Evolutionary conservation across 148 eudicot species (phyloP).

Genomic region (Diospyros kaki): DNA sequence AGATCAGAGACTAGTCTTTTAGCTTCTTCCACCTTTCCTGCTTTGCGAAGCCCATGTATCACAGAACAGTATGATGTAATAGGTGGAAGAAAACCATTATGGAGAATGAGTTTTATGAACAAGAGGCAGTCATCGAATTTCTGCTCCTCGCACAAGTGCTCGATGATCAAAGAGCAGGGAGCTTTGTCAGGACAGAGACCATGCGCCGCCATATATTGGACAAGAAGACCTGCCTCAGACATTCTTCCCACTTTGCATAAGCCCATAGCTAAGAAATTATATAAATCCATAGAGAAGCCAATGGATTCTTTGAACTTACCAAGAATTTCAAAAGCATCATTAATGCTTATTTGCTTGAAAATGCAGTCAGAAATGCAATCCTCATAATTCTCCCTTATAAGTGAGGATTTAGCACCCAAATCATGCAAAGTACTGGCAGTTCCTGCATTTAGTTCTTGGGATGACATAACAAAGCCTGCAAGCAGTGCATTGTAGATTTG

Average conservation of each 20-base stretch:
- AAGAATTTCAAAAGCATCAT: constrained; percentile 13
- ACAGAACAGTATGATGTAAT: constrained; percentile 8
- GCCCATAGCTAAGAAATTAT: constrained; percentile 19
- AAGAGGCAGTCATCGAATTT: constrained; percentile 15
- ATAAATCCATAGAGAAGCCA: constrained; percentile 2
- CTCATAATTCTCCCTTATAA: not conserved
- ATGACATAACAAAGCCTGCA: constrained; percentile 11
- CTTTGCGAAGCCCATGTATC: constrained; percentile 20
- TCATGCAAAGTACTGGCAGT: constrained; percentile 3
- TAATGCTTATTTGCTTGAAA: constrained; percentile 13
- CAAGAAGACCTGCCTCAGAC: constrained; percentile 17
- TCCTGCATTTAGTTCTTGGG: not conserved
- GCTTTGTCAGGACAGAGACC: constrained; percentile 19
- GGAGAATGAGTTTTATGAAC: constrained; percentile 15
- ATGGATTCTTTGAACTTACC: constrained; percentile 9
- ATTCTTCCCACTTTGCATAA: constrained; percentile 24
- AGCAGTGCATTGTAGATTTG: constrained; percentile 14
- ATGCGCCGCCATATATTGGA: constrained; percentile 17
- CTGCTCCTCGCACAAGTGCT: constrained; percentile 10
- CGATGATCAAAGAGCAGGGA: constrained; percentile 16
- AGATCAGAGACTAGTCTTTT: constrained; percentile 17
- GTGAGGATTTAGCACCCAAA: not conserved
- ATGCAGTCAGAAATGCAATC: not conserved
- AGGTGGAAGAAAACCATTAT: constrained; percentile 14
- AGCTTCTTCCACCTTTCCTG: constrained; percentile 23